Evolutionary conservation across 805 yeast genomes (phyloP), one percentile per base, ranked within the genome.

Genomic region (Teunomyces barrocoloradensis): DNA sequence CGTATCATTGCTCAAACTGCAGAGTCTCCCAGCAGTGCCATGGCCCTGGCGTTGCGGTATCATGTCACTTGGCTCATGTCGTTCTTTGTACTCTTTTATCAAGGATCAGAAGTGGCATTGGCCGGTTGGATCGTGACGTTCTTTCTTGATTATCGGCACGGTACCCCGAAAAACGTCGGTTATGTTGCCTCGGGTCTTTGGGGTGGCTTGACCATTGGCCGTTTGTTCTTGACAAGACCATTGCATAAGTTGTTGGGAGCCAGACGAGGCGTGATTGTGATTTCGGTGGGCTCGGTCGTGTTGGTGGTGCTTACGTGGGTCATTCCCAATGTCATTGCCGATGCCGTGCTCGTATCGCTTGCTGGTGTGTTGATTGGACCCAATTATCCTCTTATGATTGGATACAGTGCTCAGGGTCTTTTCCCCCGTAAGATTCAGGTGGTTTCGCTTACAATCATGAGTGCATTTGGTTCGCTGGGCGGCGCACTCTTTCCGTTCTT

Each of bases 41-140:
- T 74, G 61, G 52, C 56, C 6, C 55, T 64, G 5, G 78, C 82
- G 1, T 52, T 79, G 40, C 66, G 60, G 55, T 56, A 71, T 61
- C 49, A 64, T 47, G 45, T 64, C 55, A 69, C 81, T 1, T 68
- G 85, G 73, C 53, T 77, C 2, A 64, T 82, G 51, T 72, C 89
- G 5, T 53, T 72, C 1, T 81, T 77, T 54, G 68, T 84, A 21
- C 77, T 85, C 53, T 71, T 80, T 43, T 85, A 86, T 56, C 78
- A 84, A 53, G 92, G 91, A 5, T 78, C 81, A 2, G 91, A 85
- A 60, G 84, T 85, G 23, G 66, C 85, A 1, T 65, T 85, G 49
- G 89, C 85, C 1, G 84, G 89, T 2, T 85, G 91, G 90, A 67
- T 81, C 15, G 81, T 81, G 41, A 80, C 89, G 2, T 86, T 77